Evolutionary conservation across 495 filamentous ascomycete species (phyloP), one percentile per base, ranked within the genome.

Genomic region (Diplogelasinospora grovesii): DNA sequence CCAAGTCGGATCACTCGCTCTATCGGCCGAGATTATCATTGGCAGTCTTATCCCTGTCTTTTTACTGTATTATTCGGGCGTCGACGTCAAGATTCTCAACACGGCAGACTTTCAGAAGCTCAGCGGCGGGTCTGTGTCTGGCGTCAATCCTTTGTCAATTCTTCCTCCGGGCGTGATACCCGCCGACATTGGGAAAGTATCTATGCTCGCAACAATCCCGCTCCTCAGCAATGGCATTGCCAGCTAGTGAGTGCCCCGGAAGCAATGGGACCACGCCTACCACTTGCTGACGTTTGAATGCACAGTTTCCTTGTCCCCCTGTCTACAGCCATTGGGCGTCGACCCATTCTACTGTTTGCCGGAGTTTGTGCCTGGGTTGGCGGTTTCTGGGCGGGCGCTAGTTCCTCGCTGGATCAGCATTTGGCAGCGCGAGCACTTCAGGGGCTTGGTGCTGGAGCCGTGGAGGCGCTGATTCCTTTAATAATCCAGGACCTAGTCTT

Each of bases 401-500:
- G 51, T 39, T 8, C 41, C n/a, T 44, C 38, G 9, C 41, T 58
- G 1, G 41, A 49, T 8, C 28, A 28, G 3, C 54, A 57, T 28
- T 21, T 57, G 13, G 48, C 38, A 10, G 50, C 51, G 9, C 25
- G 48, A 2, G 45, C 43, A 8, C 7, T 57, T 8, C 44, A 54
- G 37, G 51, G 47, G 2, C 26, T 58, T 9, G 54, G 54, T 26
- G 52, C 52, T 11, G 54, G 51, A 9, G 48, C 52, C 4, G 51
- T 52, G 2, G 48, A 58, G 43, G 52, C 51, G 3, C 50, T 54
- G 21, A 52, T 58, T 15, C 54, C 51, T 15, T 43, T 54, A 13
- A 45, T 54, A 22, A 42, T 54, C 16, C 54, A 54, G 34, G 54
- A 58, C 39, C 42, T 54, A 19, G 45, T 52, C 8, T 58, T 54